phyloP scores from a whole-genome alignment of 805 yeast species.

The Debaryomyces castellii region DNA sequence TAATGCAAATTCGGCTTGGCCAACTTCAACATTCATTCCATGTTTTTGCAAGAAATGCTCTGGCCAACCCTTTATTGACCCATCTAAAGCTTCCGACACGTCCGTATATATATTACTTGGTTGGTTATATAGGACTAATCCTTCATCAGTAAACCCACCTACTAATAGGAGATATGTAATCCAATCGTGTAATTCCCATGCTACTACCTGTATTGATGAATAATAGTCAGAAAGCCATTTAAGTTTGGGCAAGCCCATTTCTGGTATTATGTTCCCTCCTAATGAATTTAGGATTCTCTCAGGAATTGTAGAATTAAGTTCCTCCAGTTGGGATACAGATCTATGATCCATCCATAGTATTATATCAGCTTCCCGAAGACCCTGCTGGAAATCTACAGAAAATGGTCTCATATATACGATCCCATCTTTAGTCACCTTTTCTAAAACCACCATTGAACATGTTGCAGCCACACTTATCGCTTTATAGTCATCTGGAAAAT shows the following conservation, averaged over 20 bases:
- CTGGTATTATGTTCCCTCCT: slow-evolving; percentile 52
- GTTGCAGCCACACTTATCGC: slow-evolving; percentile 48
- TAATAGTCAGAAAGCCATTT: slow-evolving; percentile 32
- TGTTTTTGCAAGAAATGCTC: slow-evolving; percentile 17
- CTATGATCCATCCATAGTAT: slow-evolving; percentile 63
- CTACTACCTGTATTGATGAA: slow-evolving; percentile 20
- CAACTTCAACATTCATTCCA: slow-evolving; percentile 27
- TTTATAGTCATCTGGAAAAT: slow-evolving; percentile 3
- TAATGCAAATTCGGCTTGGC: slow-evolving; percentile 20
- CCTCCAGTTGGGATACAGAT: slow-evolving; percentile 30
- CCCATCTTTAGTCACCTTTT: slow-evolving; percentile 13
- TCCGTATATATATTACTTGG: background rate
- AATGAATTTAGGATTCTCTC: slow-evolving; percentile 18
- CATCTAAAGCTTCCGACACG: slow-evolving; percentile 45
- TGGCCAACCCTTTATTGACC: slow-evolving; percentile 58
- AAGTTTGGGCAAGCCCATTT: slow-evolving; percentile 58
- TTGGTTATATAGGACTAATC: slow-evolving; percentile 8
- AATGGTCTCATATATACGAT: slow-evolving; percentile 30
- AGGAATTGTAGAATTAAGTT: slow-evolving; percentile 25
- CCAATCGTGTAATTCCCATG: slow-evolving; percentile 57
- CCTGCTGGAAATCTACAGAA: slow-evolving; percentile 16
- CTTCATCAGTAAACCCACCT: slow-evolving; percentile 21
- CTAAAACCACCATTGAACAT: slow-evolving; percentile 54
- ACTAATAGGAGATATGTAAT: slow-evolving; percentile 26
- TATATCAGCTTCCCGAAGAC: slow-evolving; percentile 33